Percentiles rank a stretch among this genome's conserved stretches.
phyloP scores from a whole-genome alignment of 441 rosid species.

The Erodium trifolium region DNA sequence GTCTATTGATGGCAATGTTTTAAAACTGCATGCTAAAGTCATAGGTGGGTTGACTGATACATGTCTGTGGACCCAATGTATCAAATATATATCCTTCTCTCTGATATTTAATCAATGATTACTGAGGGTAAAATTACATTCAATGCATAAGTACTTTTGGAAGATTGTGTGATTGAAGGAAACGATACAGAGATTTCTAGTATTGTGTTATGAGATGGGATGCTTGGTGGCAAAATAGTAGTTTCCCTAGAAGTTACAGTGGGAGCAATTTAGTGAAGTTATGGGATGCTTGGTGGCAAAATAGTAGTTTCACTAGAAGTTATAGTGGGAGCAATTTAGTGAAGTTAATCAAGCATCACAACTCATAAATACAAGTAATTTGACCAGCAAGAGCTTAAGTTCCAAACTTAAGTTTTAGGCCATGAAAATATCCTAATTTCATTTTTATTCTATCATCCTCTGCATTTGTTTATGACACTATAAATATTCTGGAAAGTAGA shows the following conservation, averaged over 20 bases:
- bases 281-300: no score
- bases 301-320: not conserved
- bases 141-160: not conserved
- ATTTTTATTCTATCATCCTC: not conserved
- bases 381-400: constrained; percentile 1
- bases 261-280: not conserved
- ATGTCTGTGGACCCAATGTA: no score
- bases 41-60: no score
- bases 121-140: not conserved
- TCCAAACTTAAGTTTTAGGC: not conserved
- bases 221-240: not conserved
- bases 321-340: not conserved
- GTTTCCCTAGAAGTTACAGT: not conserved
- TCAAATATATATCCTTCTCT: not conserved
- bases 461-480: not conserved
- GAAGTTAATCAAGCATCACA: not conserved
- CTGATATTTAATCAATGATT: not conserved
- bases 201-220: not conserved
- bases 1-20: not conserved
- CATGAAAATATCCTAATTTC: not conserved
- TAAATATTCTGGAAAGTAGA: not conserved
- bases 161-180: not conserved
- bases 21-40: not conserved
- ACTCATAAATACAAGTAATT: not conserved
- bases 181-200: not conserved